Percentiles rank a stretch among this genome's conserved stretches.
Evolutionary conservation across 768 basidiomycete genomes (phyloP).

Genomic region (Hygrocybe coccinea): DNA sequence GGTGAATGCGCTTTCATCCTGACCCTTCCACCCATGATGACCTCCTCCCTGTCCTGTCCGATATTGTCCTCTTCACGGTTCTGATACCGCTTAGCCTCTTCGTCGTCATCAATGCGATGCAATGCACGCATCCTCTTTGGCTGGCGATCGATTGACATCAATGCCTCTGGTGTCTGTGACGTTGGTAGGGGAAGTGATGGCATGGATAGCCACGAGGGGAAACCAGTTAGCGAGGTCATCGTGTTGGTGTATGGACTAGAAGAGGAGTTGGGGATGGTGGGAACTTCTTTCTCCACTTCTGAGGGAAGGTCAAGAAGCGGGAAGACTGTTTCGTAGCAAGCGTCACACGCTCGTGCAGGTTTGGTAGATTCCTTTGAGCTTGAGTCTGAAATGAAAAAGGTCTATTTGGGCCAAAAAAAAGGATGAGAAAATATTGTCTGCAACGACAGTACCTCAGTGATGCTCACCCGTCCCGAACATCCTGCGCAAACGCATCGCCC

Average conservation of each 20-base stretch:
- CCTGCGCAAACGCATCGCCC: constrained; percentile 80
- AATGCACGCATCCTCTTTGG: constrained; percentile 17
- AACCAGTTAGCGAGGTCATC: constrained; percentile 46
- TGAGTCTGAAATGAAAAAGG: constrained; percentile 72
- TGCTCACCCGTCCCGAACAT: constrained; percentile 73
- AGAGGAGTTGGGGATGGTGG: background rate
- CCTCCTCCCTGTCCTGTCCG: constrained; percentile 1
- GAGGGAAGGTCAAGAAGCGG: constrained; percentile 46
- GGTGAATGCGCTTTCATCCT: constrained; percentile 33
- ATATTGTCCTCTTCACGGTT: constrained; percentile 6
- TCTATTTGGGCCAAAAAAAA: constrained; percentile 39
- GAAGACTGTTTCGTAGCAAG: constrained; percentile 84
- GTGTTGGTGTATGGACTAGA: constrained; percentile 28
- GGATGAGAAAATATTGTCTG: background rate
- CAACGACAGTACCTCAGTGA: background rate
- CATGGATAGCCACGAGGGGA: constrained; percentile 56
- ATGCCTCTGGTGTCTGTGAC: constrained; percentile 33
- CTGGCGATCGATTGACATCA: constrained; percentile 43
- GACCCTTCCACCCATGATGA: constrained; percentile 17
- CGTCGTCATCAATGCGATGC: constrained; percentile 12
- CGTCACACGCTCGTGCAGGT: constrained; percentile 76
- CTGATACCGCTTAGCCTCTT: background rate
- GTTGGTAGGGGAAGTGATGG: constrained; percentile 40
- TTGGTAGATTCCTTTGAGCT: constrained; percentile 43
- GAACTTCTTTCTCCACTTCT: constrained; percentile 4